Base-by-base conservation (phyloP, 2,329 filamentous ascomycete species). In the Teratosphaeria nubilosa region DNA sequence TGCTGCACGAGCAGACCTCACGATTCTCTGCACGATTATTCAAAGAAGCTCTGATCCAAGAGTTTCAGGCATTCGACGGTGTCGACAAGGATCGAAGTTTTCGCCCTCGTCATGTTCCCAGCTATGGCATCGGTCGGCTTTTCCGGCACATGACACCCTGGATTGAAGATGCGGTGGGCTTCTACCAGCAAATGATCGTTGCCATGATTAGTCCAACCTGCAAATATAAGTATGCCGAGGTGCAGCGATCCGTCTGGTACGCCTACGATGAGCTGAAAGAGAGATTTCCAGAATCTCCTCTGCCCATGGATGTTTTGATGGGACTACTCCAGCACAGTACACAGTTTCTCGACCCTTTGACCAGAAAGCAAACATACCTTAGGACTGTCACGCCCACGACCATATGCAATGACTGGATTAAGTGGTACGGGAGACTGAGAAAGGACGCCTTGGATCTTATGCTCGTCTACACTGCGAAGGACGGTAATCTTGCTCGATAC, bases 401-500 rank as follows among this genome's bases (percentile, higher is more conserved):
- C 4, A 10, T 72, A 24, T 54, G 63, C 13, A 45, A 61, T 4
- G 67, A 70, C 53, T 71, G 68, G 69, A 57, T 60, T 30, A 50
- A 34, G n/a, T 59, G 59, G 56, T 56, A 70, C 55, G 62, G 54
- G 6, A 62, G 61, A 20, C 50, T 70, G 1, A 61, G 55, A 53
- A 50, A 53, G 9, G 56, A 58, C 10, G 63, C 61, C 6, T 48
- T 68, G 13, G 57, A 58, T 20, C 48, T 54, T 27, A 54, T 70
- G 3, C 60, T 69, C n/a, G 31, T 37, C 20, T 57, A 63, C 57
- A 72, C 73, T 60, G 72, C 75, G 2, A 61, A 67, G 5, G 57
- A 63, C 16, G 76, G 76, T 14, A 56, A 71, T 13, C 63, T 65
- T 2, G 65, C 68, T 22, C 61, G 58, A 20, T 73, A 76, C 13